Evolutionary conservation across 2,329 filamentous ascomycete genomes (phyloP), one percentile per base, ranked within the genome.

Genomic region (Zarea fungicola): DNA sequence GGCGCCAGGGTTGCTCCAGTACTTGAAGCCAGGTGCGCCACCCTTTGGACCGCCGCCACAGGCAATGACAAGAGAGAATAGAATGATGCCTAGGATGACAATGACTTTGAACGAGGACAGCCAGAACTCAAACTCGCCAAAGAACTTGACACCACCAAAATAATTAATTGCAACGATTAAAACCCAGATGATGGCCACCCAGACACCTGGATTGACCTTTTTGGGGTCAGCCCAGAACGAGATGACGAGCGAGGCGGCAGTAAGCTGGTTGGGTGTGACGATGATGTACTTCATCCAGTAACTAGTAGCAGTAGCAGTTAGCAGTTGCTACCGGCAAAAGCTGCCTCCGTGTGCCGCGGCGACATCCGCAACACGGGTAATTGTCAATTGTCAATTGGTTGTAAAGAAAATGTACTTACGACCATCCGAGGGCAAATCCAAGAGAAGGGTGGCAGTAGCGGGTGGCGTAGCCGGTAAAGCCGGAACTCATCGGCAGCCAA

Each of bases 251-350:
- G 87, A 80, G n/a, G 78, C 81, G 23, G 89, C 89, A 1, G 88
- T 93, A 32, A 95, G 72, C 63, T 95, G 88, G 61, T 93, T 93
- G 1, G 89, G 88, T 1, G 87, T 90, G 42, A 87, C 78, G 59
- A 95, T 91, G 63, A 93, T 87, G 65, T 93, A 93, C 80, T 91
- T 78, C 68, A 83, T n/a, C n/a, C n/a, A n/a, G n/a, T n/a, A n/a
- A n/a, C n/a, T n/a, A n/a, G n/a, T n/a, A n/a, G n/a, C n/a, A n/a
- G n/a, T n/a, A n/a, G n/a, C n/a, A n/a, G n/a, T n/a, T n/a, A n/a
- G n/a, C n/a, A n/a, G n/a, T n/a, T n/a, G n/a, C n/a, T n/a, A n/a
- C n/a, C n/a, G n/a, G n/a, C n/a, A n/a, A n/a, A n/a, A n/a, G n/a
- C n/a, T n/a, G n/a, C n/a, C n/a, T n/a, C n/a, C n/a, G n/a, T n/a